Evolutionary conservation across 495 filamentous ascomycete species (phyloP).

Genomic region (Darksidea phi): DNA sequence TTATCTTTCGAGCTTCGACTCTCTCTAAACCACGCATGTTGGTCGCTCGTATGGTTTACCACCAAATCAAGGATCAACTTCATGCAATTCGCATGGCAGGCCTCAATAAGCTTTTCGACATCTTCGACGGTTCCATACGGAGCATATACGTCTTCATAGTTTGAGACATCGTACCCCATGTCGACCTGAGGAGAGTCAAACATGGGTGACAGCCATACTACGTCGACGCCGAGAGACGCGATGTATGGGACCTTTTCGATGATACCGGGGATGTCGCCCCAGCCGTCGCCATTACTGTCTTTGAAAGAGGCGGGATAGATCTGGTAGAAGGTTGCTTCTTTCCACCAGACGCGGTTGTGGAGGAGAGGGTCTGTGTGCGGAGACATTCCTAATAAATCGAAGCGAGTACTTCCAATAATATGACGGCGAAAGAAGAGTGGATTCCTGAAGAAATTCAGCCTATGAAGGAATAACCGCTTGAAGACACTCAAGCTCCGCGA

Average conservation of each 20-base stretch:
- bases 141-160: slow-evolving; percentile 38
- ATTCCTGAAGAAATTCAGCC: too few relatives aligned
- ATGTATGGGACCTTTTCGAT: slow-evolving; percentile 39
- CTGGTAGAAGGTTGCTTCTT: slow-evolving; percentile 41
- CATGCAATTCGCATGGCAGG: slow-evolving; percentile 35
- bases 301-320: slow-evolving; percentile 42
- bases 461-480: too few relatives aligned
- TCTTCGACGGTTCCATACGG: slow-evolving; percentile 39
- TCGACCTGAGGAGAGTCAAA: slow-evolving; percentile 40
- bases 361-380: slow-evolving; percentile 6
- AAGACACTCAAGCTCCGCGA: too few relatives aligned
- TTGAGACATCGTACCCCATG: slow-evolving; percentile 44
- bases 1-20: slow-evolving; percentile 35
- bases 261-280: slow-evolving; percentile 34
- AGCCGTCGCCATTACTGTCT: slow-evolving; percentile 38
- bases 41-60: slow-evolving; percentile 40
- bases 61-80: slow-evolving; percentile 39
- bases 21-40: slow-evolving; percentile 41
- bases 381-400: slow-evolving; percentile 10
- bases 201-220: slow-evolving; percentile 41
- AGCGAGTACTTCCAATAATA: neutral
- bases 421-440: too few relatives aligned
- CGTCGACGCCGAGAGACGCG: slow-evolving; percentile 37
- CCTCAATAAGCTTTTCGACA: slow-evolving; percentile 37
- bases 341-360: slow-evolving; percentile 36